phyloP scores from a whole-genome alignment of 495 filamentous ascomycete species.

The Xylaria castorea region DNA sequence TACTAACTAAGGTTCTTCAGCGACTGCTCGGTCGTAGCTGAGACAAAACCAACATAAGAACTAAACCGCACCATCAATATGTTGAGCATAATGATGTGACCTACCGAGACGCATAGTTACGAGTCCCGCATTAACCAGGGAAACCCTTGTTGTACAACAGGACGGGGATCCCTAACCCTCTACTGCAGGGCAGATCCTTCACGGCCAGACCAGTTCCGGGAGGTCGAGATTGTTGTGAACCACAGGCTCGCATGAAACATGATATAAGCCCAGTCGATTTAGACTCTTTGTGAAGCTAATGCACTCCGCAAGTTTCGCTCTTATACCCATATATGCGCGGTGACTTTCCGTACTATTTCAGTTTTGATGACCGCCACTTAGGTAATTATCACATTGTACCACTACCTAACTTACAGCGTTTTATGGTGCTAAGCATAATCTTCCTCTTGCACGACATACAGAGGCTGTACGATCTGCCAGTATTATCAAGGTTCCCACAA shows the following conservation, averaged over 20 bases:
- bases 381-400: not conserved
- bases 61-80: not conserved
- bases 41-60: constrained; percentile 2
- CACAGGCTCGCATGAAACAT: constrained; percentile 11
- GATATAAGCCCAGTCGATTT: constrained; percentile 14
- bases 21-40: not conserved
- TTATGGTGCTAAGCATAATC: not conserved
- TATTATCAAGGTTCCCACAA: not conserved
- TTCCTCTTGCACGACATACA: constrained; percentile 1
- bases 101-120: constrained; percentile 13
- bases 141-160: constrained; percentile 23
- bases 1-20: not conserved
- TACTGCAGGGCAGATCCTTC: constrained; percentile 26
- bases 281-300: constrained; percentile 6
- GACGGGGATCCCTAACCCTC: constrained; percentile 26
- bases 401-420: not conserved
- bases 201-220: constrained; percentile 22
- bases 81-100: constrained; percentile 21
- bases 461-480: not conserved
- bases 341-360: not conserved
- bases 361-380: not conserved
- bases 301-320: constrained; percentile 20
- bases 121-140: constrained; percentile 19
- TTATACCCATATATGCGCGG: constrained; percentile 3
- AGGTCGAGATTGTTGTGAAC: constrained; percentile 14